Evolutionary conservation across 768 basidiomycete species (phyloP).

Genomic region (Tricholomella constricta): DNA sequence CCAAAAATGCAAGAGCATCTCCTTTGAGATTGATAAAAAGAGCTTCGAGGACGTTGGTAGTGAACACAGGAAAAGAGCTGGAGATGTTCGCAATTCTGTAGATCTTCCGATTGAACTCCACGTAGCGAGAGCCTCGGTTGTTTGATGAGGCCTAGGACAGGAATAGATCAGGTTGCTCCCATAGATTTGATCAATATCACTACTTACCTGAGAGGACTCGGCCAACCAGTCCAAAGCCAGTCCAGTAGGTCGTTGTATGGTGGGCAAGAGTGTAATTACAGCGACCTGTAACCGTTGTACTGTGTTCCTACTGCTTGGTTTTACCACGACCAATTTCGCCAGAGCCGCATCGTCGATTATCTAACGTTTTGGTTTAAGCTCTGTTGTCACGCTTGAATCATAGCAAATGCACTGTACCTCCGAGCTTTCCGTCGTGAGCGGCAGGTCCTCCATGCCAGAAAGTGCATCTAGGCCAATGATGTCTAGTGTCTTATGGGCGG

Average conservation of each 20-base stretch:
- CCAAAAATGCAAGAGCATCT: slow-evolving; percentile 78
- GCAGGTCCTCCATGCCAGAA: slow-evolving; percentile 45
- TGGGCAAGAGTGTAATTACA: slow-evolving; percentile 50
- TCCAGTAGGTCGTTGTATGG: slow-evolving; percentile 47
- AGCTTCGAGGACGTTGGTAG: slow-evolving; percentile 56
- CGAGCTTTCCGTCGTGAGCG: slow-evolving; percentile 27
- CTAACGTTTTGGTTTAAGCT: slow-evolving; percentile 28
- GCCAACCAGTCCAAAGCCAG: slow-evolving; percentile 55
- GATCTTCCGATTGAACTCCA: slow-evolving; percentile 60
- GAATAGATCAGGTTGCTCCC: not conserved
- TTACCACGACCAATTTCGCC: slow-evolving; percentile 51
- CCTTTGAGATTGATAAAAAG: slow-evolving; percentile 72
- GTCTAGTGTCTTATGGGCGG: slow-evolving; percentile 50
- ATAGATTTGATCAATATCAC: not conserved
- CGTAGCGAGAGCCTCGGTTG: slow-evolving; percentile 43
- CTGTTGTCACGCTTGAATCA: not conserved
- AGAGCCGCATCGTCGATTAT: slow-evolving; percentile 45
- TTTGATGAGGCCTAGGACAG: slow-evolving; percentile 10
- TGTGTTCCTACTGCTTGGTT: slow-evolving; percentile 62
- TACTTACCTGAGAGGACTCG: slow-evolving; percentile 34
- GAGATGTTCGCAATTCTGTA: slow-evolving; percentile 70
- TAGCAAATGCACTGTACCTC: slow-evolving; percentile 27
- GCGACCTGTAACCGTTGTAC: slow-evolving; percentile 58
- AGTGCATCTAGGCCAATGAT: slow-evolving; percentile 48
- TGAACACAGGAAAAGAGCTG: slow-evolving; percentile 47